phyloP scores from a whole-genome alignment of 441 rosid species.

The Adansonia rubrostipa region DNA sequence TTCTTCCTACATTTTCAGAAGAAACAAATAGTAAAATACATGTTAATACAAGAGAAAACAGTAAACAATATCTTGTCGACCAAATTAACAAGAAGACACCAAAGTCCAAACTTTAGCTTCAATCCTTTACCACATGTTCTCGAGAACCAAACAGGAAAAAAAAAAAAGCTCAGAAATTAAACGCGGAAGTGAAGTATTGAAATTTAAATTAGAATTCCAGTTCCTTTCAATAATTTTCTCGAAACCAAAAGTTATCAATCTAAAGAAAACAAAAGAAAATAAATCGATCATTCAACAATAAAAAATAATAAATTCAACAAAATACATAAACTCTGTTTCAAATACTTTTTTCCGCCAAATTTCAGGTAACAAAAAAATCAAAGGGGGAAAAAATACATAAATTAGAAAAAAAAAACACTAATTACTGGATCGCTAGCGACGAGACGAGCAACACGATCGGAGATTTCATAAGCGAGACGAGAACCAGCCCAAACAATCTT shows the following conservation, averaged over 20 bases:
- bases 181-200: neutral
- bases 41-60: no score
- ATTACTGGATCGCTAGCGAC: constrained; percentile 90
- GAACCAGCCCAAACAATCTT: constrained; percentile 97
- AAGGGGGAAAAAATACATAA: neutral
- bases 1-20: neutral
- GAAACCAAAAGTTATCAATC: neutral
- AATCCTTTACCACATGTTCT: neutral
- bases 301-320: neutral
- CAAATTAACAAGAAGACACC: neutral
- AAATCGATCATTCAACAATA: neutral
- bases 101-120: neutral
- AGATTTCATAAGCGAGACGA: constrained; percentile 66
- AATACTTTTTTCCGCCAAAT: neutral
- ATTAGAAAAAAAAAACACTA: neutral
- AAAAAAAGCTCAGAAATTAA: neutral
- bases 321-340: neutral
- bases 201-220: neutral
- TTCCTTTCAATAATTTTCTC: neutral
- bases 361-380: constrained; percentile 2
- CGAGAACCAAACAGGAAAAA: constrained; percentile 16
- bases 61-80: neutral
- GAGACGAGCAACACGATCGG: constrained; percentile 85
- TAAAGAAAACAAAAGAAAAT: neutral
- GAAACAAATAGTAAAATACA: constrained; percentile 1